Evolutionary conservation across 805 yeast genomes (phyloP), one percentile per base, ranked within the genome.

Genomic region (Saturnispora sekii): DNA sequence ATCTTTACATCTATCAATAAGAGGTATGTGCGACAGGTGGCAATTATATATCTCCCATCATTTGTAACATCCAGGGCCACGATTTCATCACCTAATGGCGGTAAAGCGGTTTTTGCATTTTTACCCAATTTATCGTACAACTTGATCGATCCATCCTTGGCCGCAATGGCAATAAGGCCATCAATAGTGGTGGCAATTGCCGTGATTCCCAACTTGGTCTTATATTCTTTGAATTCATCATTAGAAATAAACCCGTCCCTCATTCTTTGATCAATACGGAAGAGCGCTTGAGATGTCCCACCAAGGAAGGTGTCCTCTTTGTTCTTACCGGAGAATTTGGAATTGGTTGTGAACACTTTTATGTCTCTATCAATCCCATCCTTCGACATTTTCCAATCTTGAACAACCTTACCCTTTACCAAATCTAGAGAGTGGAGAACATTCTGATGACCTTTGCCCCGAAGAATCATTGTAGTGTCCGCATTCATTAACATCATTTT

Each of bases 31-130:
- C 72, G 69, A 66, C 90, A 84, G 0, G 96, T 88, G 2, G 88
- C 93, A 48, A 88, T 66, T 35, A 87, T 56, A 82, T 87, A 88
- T 53, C 76, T 70, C 48, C 96, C 96, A 59, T 84, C 89, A 16
- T 82, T 75, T 5, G 94, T 78, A 1, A 76, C 77, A 48, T 84
- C 89, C 15, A 84, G 53, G 17, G 84, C 83, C 34, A 72, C 63
- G 41, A 84, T 75, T 2, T 77, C 67, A 53, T 87, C 94, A 21
- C 96, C 96, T 33, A 87, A 65, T 0, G 93, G 87, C 2, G 96
- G 96, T 30, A 88, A 65, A 18, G 74, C 70, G 2, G 93, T 79
- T 65, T 83, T 84, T 1, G 95, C 95, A 52, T 73, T 75, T 46
- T 74, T 70, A 11, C 95, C 95, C 11, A 86, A 56, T 47, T 73